phyloP scores from a whole-genome alignment of 352 stramenopile species.

The Chrysophaeum taylorii region DNA sequence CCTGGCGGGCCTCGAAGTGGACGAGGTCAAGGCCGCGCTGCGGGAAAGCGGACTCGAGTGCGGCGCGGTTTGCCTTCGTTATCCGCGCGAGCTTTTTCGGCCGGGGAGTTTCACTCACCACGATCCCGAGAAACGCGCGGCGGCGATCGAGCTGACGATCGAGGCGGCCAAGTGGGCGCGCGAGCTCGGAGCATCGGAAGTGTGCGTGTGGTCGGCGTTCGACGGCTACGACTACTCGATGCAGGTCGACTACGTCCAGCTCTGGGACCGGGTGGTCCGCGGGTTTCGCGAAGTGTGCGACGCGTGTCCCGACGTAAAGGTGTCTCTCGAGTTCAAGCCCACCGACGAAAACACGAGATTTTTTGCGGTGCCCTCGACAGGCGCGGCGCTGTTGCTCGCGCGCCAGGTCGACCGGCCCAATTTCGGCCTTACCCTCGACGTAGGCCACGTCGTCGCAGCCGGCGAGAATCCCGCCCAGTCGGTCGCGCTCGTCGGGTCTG shows the following conservation, averaged over 20 bases:
- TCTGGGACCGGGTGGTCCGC: constrained; percentile 46
- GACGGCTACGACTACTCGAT: constrained; percentile 51
- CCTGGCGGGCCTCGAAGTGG: constrained; percentile 24
- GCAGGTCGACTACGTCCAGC: constrained; percentile 47
- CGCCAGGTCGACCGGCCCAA: constrained; percentile 47
- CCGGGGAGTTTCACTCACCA: constrained; percentile 49
- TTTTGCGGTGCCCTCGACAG: constrained; percentile 53
- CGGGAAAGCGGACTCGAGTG: constrained; percentile 38
- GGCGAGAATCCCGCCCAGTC: constrained; percentile 53
- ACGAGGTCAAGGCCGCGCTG: constrained; percentile 31
- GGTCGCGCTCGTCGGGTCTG: constrained; percentile 41
- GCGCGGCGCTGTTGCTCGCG: constrained; percentile 41
- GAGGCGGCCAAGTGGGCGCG: constrained; percentile 37
- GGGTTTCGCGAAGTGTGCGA: constrained; percentile 51
- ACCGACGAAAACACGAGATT: constrained; percentile 59
- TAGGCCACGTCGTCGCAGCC: constrained; percentile 53
- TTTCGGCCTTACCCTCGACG: constrained; percentile 53
- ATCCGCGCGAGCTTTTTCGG: constrained; percentile 44
- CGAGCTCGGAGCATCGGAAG: constrained; percentile 45
- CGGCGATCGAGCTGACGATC: constrained; percentile 48
- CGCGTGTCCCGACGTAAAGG: constrained; percentile 45
- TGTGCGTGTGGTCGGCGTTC: constrained; percentile 14
- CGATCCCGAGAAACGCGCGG: constrained; percentile 30
- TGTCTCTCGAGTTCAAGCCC: constrained; percentile 54
- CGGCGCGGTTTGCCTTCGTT: constrained; percentile 52